These are phyloP conservation scores for Hymenoscyphus scutula DNA, from an alignment of 2,329 filamentous ascomycete species.

Conservation along the genomic window DNA sequence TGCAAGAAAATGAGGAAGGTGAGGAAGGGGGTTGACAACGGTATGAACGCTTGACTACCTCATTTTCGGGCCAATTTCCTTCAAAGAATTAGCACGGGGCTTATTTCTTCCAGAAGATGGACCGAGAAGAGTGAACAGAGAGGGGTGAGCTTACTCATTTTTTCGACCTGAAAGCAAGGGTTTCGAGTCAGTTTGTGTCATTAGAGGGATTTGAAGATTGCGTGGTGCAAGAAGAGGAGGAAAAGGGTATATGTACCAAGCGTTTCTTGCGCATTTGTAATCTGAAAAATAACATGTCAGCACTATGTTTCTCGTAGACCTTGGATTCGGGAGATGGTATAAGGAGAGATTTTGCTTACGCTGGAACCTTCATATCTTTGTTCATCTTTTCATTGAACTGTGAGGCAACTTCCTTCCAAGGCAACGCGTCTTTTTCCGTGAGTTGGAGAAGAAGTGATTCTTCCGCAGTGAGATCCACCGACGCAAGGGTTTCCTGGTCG, in stretches of 20 bases:
- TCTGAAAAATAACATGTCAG: background rate
- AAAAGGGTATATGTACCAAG: slow-evolving; percentile 26
- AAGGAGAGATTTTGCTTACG: slow-evolving; percentile 11
- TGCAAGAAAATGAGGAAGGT: slow-evolving; percentile 10
- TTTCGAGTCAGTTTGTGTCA: background rate
- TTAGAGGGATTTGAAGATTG: background rate
- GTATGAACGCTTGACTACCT: slow-evolving; percentile 21
- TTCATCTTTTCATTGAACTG: slow-evolving; percentile 34
- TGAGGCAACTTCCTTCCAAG: slow-evolving; percentile 37
- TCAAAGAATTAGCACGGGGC: slow-evolving; percentile 9
- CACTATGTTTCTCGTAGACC: background rate
- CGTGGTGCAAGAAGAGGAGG: background rate
- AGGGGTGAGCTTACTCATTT: background rate
- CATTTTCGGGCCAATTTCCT: slow-evolving; percentile 6
- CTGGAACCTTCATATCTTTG: slow-evolving; percentile 35
- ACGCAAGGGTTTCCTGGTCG: slow-evolving; percentile 17
- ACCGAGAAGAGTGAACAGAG: background rate
- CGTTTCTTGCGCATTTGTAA: slow-evolving; percentile 41
- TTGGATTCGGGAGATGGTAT: background rate
- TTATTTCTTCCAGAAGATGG: background rate
- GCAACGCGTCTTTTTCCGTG: slow-evolving; percentile 33
- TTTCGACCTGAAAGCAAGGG: background rate
- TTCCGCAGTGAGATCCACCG: slow-evolving; percentile 30
- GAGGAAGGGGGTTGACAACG: slow-evolving; percentile 16
- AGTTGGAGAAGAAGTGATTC: slow-evolving; percentile 37